Evolutionary conservation across 768 basidiomycete species (phyloP).

Genomic region (Tricholoma flavovirens): DNA sequence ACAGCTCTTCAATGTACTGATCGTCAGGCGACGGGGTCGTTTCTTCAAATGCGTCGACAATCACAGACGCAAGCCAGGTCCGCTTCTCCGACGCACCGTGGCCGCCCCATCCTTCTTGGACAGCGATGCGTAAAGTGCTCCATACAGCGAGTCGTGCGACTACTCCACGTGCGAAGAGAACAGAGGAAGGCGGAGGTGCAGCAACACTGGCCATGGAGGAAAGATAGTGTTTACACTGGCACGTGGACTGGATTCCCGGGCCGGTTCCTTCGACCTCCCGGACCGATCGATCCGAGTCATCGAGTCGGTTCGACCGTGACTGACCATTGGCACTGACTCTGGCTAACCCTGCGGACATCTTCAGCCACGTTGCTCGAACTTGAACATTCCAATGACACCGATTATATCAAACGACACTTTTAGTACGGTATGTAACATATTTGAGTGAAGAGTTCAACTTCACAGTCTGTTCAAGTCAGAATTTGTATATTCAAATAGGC

Average conservation of each 20-base stretch:
- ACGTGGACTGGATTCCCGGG: too few relatives aligned
- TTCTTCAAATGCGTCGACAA: constrained; percentile 76
- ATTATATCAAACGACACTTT: too few relatives aligned
- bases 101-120: constrained; percentile 85
- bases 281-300: background rate
- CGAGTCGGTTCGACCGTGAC: too few relatives aligned
- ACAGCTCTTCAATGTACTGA: constrained; percentile 73
- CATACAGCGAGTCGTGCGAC: constrained; percentile 78
- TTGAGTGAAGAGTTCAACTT: too few relatives aligned
- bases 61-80: constrained; percentile 76
- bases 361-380: too few relatives aligned
- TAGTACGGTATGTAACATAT: too few relatives aligned
- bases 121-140: constrained; percentile 82
- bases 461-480: too few relatives aligned
- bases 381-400: too few relatives aligned
- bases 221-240: too few relatives aligned
- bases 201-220: constrained; percentile 2
- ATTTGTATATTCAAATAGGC: too few relatives aligned
- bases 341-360: too few relatives aligned
- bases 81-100: constrained; percentile 63
- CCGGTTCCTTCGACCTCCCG: too few relatives aligned
- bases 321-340: background rate
- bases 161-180: constrained; percentile 83
- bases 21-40: constrained; percentile 48
- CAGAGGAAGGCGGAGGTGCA: constrained; percentile 38